A percentile compares a stretch with the other conserved stretches of the same genome.
phyloP scores from a whole-genome alignment of 2,329 filamentous ascomycete genomes.

The Colletotrichum gloeosporioides region DNA sequence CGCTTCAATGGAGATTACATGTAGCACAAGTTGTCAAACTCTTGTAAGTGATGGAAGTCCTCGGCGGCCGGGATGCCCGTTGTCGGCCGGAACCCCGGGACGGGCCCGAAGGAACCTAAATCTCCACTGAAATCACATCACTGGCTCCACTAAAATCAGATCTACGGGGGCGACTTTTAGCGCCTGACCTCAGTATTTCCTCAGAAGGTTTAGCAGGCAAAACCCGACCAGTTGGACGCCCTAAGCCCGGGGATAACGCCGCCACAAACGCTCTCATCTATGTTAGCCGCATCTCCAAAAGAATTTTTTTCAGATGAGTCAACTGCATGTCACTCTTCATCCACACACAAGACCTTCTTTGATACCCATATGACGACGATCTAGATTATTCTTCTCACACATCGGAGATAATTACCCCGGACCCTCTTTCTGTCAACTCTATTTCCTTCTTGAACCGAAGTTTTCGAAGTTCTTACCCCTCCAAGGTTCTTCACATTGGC shows the following conservation, averaged over 20 bases:
- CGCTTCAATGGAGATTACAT: too few relatives aligned
- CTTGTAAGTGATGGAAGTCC: not conserved
- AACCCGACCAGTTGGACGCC: not conserved
- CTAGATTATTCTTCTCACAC: not conserved
- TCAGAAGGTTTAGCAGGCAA: not conserved
- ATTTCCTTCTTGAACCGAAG: not conserved
- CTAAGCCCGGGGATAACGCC: slow-evolving; percentile 2
- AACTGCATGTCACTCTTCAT: not conserved
- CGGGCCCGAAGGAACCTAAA: not conserved
- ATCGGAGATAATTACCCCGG: not conserved
- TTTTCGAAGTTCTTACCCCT: not conserved
- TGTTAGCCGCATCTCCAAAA: slow-evolving; percentile 4
- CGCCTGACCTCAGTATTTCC: not conserved
- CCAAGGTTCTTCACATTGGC: not conserved
- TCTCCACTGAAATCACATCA: slow-evolving; percentile 1
- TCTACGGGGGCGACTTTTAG: not conserved
- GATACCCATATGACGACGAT: slow-evolving; percentile 13
- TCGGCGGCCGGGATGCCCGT: not conserved
- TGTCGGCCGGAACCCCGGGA: not conserved
- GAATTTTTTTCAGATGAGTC: slow-evolving; percentile 19
- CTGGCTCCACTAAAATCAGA: not conserved
- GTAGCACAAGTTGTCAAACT: not conserved
- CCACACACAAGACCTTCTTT: slow-evolving; percentile 11
- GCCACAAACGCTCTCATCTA: not conserved
- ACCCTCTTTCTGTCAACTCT: slow-evolving; percentile 9